These are phyloP conservation scores for Brettanomyces naardenensis DNA, from an alignment of 805 yeast species.

Conservation along the genomic window DNA sequence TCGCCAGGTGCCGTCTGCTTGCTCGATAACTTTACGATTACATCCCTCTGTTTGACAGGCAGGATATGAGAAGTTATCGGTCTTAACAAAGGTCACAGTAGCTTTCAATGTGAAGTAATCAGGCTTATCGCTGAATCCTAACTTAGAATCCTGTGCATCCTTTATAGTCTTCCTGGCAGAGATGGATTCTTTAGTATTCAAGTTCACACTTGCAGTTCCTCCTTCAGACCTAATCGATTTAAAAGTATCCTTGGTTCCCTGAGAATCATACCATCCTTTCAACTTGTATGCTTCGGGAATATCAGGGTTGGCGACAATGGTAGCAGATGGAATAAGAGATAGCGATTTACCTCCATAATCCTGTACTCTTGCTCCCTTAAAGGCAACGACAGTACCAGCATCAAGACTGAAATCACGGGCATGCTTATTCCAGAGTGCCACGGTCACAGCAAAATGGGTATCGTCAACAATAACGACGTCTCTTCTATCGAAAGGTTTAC, in stretches of 20 bases:
- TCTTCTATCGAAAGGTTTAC: constrained; percentile 88
- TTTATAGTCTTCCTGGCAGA: constrained; percentile 57
- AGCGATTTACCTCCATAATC: constrained; percentile 85
- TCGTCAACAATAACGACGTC: constrained; percentile 84
- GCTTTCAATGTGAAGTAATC: constrained; percentile 77
- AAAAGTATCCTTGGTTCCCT: constrained; percentile 59
- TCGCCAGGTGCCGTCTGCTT: constrained; percentile 72
- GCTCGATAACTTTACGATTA: constrained; percentile 75
- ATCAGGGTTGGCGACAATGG: constrained; percentile 77
- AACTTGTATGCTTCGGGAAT: constrained; percentile 78
- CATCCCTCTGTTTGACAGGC: constrained; percentile 77
- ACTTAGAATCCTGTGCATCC: constrained; percentile 55
- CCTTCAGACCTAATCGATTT: constrained; percentile 45
- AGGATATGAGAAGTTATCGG: constrained; percentile 80
- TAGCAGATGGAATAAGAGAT: constrained; percentile 72
- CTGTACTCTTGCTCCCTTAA: constrained; percentile 82
- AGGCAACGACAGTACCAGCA: constrained; percentile 79
- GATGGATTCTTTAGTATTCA: constrained; percentile 33
- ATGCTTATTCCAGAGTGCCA: constrained; percentile 86
- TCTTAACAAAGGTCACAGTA: constrained; percentile 58
- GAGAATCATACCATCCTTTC: constrained; percentile 92
- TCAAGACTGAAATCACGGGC: constrained; percentile 72
- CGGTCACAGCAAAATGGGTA: constrained; percentile 61
- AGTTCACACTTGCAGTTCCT: constrained; percentile 22
- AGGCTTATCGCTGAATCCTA: constrained; percentile 70